These are phyloP conservation scores for Clonostachys rosea DNA, from an alignment of 2,329 filamentous ascomycete species.

Conservation along the genomic window DNA sequence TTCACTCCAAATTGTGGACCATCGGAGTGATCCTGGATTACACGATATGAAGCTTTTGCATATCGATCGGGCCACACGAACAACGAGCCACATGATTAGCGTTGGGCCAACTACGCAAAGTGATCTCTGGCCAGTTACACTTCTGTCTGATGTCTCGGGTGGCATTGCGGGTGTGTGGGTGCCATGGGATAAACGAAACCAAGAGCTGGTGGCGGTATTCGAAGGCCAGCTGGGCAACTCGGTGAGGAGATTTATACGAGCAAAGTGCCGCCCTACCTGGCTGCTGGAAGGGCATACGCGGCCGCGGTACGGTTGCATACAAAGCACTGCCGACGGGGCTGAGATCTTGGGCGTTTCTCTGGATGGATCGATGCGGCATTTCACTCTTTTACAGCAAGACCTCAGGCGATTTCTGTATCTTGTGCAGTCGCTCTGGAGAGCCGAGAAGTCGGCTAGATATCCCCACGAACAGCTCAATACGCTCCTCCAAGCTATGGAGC, in stretches of 20 bases:
- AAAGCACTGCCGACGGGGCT: conserved; percentile 34
- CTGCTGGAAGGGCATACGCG: conserved; percentile 18
- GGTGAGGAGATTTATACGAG: conserved; percentile 50
- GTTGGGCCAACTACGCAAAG: conserved; percentile 24
- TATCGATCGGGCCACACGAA: conserved; percentile 37
- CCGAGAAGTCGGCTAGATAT: no score
- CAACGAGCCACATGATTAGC: conserved; percentile 39
- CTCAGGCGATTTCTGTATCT: conserved; percentile 68
- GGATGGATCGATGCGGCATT: conserved; percentile 65
- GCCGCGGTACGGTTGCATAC: conserved; percentile 34
- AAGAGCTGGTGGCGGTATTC: conserved; percentile 43
- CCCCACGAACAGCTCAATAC: no score
- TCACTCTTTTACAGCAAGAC: conserved; percentile 58
- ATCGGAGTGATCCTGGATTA: conserved; percentile 25
- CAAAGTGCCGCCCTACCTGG: conserved; percentile 50
- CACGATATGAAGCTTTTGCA: conserved; percentile 33
- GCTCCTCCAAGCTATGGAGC: no score
- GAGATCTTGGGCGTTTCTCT: conserved; percentile 62
- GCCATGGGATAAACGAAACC: conserved; percentile 30
- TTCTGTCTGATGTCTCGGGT: conserved; percentile 43
- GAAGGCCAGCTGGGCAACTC: conserved; percentile 51
- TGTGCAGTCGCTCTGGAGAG: conserved; percentile 42
- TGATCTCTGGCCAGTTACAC: conserved; percentile 29
- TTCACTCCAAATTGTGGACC: conserved; percentile 52
- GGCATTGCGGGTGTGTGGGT: conserved; percentile 46